Base-by-base conservation (phyloP, 1,284 basidiomycete species). In the Cryptococcus sp. region DNA sequence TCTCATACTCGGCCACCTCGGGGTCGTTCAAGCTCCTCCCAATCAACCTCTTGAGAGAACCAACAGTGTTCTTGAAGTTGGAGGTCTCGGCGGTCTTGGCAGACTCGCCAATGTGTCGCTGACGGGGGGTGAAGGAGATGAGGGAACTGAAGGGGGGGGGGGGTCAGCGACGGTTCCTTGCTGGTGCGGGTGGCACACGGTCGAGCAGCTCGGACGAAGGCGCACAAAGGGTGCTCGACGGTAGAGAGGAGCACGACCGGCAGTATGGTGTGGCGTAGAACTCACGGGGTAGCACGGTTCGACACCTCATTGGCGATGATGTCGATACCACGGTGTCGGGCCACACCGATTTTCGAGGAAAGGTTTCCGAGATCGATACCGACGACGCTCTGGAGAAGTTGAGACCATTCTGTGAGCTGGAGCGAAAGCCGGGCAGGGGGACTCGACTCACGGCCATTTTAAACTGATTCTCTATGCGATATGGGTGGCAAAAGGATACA, bases 31-130 rank as follows among this genome's bases (percentile, higher is more conserved):
- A 68, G 39, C 86, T 84, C 53, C 91, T 83, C 12, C 92, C 92
- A 67, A 93, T 81, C 52, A 96, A 82, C 45, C 92, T 84, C 78
- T 95, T 96, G 70, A 97, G 80, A 1, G 85, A 87, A 48, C 93
- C 93, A 71, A 94, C 82, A 40, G 93, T 96, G 80, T 96, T 97
- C 78, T 86, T 89, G 82, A 93, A 96, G 80, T 96, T 96, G 65
- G 91, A 93, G n/a, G 88, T 95, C 80, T 97, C 93, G 66, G 93
- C 89, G 1, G 90, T 96, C 81, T 96, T 96, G 69, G 92, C 93
- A 21, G 91, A 66, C 79, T 97, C 93, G 64, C 93, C 93, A 72
- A 96, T 88, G 50, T 86, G 78, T 62, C 93, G 87, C 71, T 92
- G 88, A 76, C 88, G 90, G 43, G 84, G 83, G 28, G 91, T 92